Percentiles rank a stretch among this genome's conserved stretches.
These are phyloP conservation scores for Geranium rotundifolium DNA, from an alignment of 345 rosid species.

Conservation along the genomic window DNA sequence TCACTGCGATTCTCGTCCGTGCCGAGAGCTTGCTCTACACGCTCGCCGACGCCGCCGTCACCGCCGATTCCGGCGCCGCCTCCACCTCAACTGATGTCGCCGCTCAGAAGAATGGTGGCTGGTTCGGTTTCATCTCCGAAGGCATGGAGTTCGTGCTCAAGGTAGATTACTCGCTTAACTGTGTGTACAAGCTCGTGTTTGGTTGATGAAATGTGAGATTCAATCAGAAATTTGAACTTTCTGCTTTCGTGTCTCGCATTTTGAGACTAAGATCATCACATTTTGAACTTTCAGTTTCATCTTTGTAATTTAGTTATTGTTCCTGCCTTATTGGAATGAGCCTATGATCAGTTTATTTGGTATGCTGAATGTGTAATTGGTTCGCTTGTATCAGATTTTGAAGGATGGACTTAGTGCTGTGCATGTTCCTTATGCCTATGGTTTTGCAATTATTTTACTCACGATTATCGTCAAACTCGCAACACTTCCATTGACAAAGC, in stretches of 20 bases:
- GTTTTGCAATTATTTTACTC: constrained; percentile 84
- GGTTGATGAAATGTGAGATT: not conserved
- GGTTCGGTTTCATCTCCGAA: constrained; percentile 89
- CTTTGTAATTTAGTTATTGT: not conserved
- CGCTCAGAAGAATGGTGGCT: constrained; percentile 69
- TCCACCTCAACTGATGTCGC: constrained; percentile 35
- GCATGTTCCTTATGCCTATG: constrained; percentile 85
- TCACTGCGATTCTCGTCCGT: constrained; percentile 32
- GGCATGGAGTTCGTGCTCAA: constrained; percentile 82
- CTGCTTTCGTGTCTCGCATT: not conserved
- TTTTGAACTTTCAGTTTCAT: too few species aligned
- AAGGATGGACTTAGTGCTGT: constrained; percentile 68
- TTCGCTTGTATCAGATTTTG: constrained; percentile 39
- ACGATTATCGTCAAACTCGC: constrained; percentile 74
- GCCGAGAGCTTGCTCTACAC: constrained; percentile 74
- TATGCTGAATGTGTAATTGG: not conserved
- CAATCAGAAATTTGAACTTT: not conserved
- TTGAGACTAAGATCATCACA: too few species aligned
- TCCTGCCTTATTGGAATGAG: not conserved
- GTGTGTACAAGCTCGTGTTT: not conserved
- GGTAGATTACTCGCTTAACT: constrained; percentile 20
- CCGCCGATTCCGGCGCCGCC: constrained; percentile 37
- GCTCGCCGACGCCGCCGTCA: constrained; percentile 76
- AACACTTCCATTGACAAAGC: constrained; percentile 80
- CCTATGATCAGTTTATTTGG: not conserved